Base-by-base conservation (phyloP, 108 stramenopile species). In the Poteriospumella lacustris region DNA sequence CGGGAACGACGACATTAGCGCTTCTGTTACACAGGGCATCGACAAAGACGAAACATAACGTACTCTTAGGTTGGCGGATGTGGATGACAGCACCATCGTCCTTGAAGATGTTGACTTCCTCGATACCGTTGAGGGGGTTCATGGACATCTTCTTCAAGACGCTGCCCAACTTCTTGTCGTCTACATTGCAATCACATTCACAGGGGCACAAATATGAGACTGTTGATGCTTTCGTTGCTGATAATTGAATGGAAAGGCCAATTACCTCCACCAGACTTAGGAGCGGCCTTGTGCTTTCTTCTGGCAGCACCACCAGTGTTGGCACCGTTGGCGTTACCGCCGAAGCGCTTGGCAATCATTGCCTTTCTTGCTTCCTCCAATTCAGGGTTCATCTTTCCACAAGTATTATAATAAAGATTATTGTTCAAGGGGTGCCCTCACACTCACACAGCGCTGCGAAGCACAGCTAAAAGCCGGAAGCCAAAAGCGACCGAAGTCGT, bases 81-180 rank as follows among this genome's bases (percentile, higher is more conserved):
- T 96, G 95, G 83, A 96, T 94, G 29, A 98, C 96, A 79, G 94
- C 92, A 68, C 95, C 94, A 78, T 96, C 94, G 42, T 94, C 91
- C 89, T 93, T 95, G 90, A 98, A 98, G 80, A 98, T 90, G 81
- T 98, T 96, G 67, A 96, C 95, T 82, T 98, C 97, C 80, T 96
- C 95, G 77, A 98, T 96, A 77, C 94, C 96, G 15, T 93, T 93
- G 75, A 98, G 96, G 91, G 91, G 92, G 79, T 94, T 98, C 26
- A 95, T 93, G 12, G 93, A 92, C 41, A 98, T 92, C 86, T 95
- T 94, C 88, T 98, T 98, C 42, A 96, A 86, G 40, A 93, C 89
- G 34, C 89, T 85, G 40, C 84, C 77, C 39, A 98, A 91, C 86
- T 98, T 98, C 42, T 89, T 92, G 80, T 98, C 97, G 79, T 95